phyloP scores from a whole-genome alignment of 2,329 filamentous ascomycete species.

The Neofusicoccum ribis region DNA sequence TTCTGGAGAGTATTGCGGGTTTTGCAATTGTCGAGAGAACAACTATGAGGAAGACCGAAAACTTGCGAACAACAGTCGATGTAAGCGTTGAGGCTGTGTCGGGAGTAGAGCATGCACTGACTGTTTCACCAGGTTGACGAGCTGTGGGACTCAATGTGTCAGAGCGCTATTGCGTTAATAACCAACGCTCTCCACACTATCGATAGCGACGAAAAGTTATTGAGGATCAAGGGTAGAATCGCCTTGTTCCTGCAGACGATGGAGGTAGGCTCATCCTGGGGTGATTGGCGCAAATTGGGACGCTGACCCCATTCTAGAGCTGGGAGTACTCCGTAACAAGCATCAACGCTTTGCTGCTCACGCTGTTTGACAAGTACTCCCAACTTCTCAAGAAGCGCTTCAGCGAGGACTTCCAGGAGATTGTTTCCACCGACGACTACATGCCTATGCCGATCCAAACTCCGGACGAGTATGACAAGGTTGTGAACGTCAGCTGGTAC shows the following conservation, averaged over 20 bases:
- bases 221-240: slow-evolving; percentile 94
- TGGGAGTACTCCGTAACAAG: slow-evolving; percentile 85
- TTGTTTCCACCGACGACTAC: slow-evolving; percentile 91
- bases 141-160: slow-evolving; percentile 97
- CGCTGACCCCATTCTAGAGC: slow-evolving; percentile 52
- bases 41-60: slow-evolving; percentile 83
- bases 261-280: slow-evolving; percentile 64
- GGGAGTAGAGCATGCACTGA: not conserved
- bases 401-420: slow-evolving; percentile 93
- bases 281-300: slow-evolving; percentile 18
- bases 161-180: slow-evolving; percentile 79
- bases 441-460: slow-evolving; percentile 99
- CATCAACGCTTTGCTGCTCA: slow-evolving; percentile 83
- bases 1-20: slow-evolving; percentile 90
- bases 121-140: slow-evolving; percentile 72
- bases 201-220: slow-evolving; percentile 81
- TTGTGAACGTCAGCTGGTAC: slow-evolving; percentile 96
- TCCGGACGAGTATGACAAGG: slow-evolving; percentile 88
- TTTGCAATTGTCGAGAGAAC: slow-evolving; percentile 96
- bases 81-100: slow-evolving; percentile 49
- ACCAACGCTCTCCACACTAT: slow-evolving; percentile 75
- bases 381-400: slow-evolving; percentile 88
- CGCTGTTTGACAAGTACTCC: slow-evolving; percentile 89
- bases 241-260: slow-evolving; percentile 97
- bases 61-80: slow-evolving; percentile 78